Base-by-base conservation (phyloP, 306 rosid species). In the Vigna hirtella region DNA sequence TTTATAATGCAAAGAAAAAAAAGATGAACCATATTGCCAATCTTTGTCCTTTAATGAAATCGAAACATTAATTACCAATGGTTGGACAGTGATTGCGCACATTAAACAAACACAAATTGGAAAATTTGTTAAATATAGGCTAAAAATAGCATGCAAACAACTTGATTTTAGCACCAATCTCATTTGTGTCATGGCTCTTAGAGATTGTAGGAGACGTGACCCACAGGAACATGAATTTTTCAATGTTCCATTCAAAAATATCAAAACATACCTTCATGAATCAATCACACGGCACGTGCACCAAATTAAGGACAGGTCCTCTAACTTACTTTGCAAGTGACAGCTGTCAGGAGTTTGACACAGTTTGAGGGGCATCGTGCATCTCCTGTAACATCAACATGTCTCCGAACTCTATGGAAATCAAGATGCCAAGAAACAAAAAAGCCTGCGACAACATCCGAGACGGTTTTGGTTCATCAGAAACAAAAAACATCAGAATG, bases 151-250 rank as follows among this genome's bases (percentile, higher is more conserved):
- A 82, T 45, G 66, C 48, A 45, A 40, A 22, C 66, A 61, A 77
- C 81, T 71, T 70, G 79, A 70, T 84, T 84, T 51, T 73, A 77
- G 82, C 81, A 42, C 53, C 12, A 43, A 17, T 73, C 74, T 79
- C 78, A 82, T 24, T 43, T 43, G 66, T 77, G 84, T 81, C 76
- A 87, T 79, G 94, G 91, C 45, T 81, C 84, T 59, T 53, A 85
- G 93, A 83, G 58, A 78, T 88, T 83, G 80, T 89, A 85, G 94
- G 92, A 77, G 59, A 80, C 36, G 88, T 16, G 57, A 80, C 18
- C 59, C 18, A 42, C 7, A 9, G 2, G 28, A 38, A 38, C 36
- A 52, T 43, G 36, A 76, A 75, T 9, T 16, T 76, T 66, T 66
- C 47, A 57, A 43, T 49, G 32, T 80, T 78, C 66, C 11, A 70